Evolutionary conservation across 2,329 filamentous ascomycete species (phyloP), one percentile per base, ranked within the genome.

Genomic region (Cladosporium velox): DNA sequence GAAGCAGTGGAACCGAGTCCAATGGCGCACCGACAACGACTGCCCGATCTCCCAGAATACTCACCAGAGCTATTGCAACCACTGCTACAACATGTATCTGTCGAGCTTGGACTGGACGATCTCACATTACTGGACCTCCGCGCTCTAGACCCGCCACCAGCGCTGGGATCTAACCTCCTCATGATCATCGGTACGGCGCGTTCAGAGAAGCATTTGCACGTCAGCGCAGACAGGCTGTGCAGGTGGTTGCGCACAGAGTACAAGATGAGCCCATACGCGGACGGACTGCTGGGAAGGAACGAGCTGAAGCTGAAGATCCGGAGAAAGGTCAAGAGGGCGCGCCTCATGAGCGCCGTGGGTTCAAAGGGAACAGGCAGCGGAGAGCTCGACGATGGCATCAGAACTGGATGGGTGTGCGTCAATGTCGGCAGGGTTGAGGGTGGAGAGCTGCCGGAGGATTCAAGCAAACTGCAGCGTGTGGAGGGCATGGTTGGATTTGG

Each of bases 391-490:
- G 92, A 97, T 74, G 94, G 93, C 2, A 91, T 97, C 62, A 89
- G 90, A 14, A 97, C 94, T 0, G 93, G 93, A 11, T 99, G 95
- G 95, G 90, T 99, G 24, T 99, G 95, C 78, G 91, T 98, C 67
- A 96, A 97, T 75, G 86, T 95, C 11, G 92, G 91, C 4, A 86
- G 86, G 18, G 84, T 92, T 0, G 86, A 90, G 52, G 92, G 91
- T 4, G 87, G 87, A 10, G 84, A 92, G 2, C 85, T 90, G 49
- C 85, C 86, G 26, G 81, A 84, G 15, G 65, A 68, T 47, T 68
- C 71, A 49, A 71, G 77, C 4, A 72, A 78, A 38, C 74, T 75
- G 49, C 68, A 72, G 41, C 71, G 69, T 18, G 78, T 80, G 14
- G 83, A 87, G 15, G 83, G 85, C 10, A 87, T 93, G 66, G 88